Percentiles rank a stretch among this genome's conserved stretches.
phyloP scores from a whole-genome alignment of 1,284 basidiomycete species.

The Phellopilus nigrolimitatus region DNA sequence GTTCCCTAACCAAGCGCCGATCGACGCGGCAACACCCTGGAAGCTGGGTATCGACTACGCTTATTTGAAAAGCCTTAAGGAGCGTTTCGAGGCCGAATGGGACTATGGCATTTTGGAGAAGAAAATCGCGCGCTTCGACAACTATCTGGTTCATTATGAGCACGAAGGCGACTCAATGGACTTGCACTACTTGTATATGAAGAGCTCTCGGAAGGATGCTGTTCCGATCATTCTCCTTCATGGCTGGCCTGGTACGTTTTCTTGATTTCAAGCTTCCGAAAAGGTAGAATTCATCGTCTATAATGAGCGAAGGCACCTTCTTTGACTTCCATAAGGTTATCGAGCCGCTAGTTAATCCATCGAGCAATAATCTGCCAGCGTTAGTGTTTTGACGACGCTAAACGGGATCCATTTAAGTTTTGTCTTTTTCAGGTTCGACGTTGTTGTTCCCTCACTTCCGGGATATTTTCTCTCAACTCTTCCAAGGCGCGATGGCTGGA shows the following conservation, averaged over 20 bases:
- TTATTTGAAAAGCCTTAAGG: constrained; percentile 20
- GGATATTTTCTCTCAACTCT: constrained; percentile 25
- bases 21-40: constrained; percentile 16
- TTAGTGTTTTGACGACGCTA: constrained; percentile 14
- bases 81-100: constrained; percentile 19
- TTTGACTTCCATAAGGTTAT: constrained; percentile 27
- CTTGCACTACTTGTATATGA: constrained; percentile 25
- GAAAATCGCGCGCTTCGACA: constrained; percentile 18
- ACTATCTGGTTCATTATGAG: constrained; percentile 22
- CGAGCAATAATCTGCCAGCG: constrained; percentile 21
- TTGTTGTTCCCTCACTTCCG: constrained; percentile 26
- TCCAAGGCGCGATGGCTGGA: constrained; percentile 22
- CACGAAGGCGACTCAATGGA: constrained; percentile 18
- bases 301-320: constrained; percentile 21
- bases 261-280: no score
- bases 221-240: constrained; percentile 26
- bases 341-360: constrained; percentile 22
- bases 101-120: constrained; percentile 13
- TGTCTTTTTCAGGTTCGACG: constrained; percentile 22
- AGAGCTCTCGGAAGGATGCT: constrained; percentile 21
- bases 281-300: no score
- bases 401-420: neutral
- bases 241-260: constrained; percentile 26
- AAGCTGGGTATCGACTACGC: constrained; percentile 20
- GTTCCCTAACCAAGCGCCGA: constrained; percentile 16